phyloP scores from a whole-genome alignment of 495 filamentous ascomycete genomes.

The Podospora pseudocomata region DNA sequence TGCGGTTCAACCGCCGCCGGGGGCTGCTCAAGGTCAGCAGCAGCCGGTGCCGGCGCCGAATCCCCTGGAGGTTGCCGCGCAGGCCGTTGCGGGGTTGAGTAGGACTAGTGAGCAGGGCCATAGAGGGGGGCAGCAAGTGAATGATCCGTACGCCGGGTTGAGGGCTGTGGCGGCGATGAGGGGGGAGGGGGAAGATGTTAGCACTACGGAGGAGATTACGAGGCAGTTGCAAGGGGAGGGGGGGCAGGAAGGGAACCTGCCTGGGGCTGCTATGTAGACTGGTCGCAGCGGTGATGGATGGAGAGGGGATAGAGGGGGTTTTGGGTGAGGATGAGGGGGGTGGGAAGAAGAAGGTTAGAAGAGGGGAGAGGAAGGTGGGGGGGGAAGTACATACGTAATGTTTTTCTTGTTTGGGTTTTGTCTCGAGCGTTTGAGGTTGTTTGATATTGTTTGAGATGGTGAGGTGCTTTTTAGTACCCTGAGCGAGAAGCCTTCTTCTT shows the following conservation, averaged over 20 bases:
- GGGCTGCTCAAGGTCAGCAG: constrained; percentile 8
- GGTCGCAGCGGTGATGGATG: too few relatives aligned
- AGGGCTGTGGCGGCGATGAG: constrained; percentile 11
- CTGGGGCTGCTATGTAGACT: constrained; percentile 21
- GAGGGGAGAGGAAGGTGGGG: too few relatives aligned
- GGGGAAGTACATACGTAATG: not conserved
- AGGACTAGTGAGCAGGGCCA: constrained; percentile 22
- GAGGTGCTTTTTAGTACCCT: not conserved
- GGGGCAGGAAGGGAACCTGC: constrained; percentile 20
- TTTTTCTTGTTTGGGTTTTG: not conserved
- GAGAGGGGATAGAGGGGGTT: too few relatives aligned
- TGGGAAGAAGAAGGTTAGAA: too few relatives aligned
- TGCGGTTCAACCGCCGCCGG: not conserved
- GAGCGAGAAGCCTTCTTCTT: not conserved
- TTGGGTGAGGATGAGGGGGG: not conserved
- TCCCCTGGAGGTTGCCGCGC: constrained; percentile 34
- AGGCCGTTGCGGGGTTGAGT: constrained; percentile 35
- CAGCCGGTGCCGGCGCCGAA: constrained; percentile 10
- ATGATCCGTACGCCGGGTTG: constrained; percentile 19
- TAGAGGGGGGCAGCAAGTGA: constrained; percentile 5
- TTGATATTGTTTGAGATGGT: not conserved
- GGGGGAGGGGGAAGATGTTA: constrained; percentile 29
- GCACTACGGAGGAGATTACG: constrained; percentile 39
- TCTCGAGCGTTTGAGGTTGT: not conserved
- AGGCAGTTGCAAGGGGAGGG: constrained; percentile 38